Conservation (phyloP, 768 basidiomycete species). For the Russula ochroleuca region DNA sequence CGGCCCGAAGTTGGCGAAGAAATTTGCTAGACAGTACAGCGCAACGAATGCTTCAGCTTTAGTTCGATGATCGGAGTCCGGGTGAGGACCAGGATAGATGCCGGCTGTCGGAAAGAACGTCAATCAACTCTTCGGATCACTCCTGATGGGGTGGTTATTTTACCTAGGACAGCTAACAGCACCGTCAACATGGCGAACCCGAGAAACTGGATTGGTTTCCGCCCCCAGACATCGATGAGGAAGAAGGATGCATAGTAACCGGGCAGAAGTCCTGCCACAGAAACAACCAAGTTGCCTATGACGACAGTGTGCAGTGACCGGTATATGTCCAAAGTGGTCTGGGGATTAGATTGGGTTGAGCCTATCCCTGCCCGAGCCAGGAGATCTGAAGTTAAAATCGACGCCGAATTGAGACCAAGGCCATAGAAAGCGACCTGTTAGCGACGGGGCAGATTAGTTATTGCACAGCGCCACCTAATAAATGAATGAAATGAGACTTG, state of each 20-base stretch:
- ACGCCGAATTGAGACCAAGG: constrained; percentile 75
- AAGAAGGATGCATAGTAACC: constrained; percentile 66
- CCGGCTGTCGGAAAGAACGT: constrained; percentile 21
- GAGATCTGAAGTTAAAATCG: constrained; percentile 57
- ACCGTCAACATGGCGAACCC: constrained; percentile 65
- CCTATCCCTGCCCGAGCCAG: constrained; percentile 54
- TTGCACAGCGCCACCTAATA: background rate
- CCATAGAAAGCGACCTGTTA: constrained; percentile 83
- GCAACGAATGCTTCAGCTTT: constrained; percentile 37
- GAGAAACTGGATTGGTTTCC: constrained; percentile 76
- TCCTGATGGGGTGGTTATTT: constrained; percentile 29
- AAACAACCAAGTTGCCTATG: constrained; percentile 71
- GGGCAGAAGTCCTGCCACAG: constrained; percentile 74
- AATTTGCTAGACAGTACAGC: constrained; percentile 40
- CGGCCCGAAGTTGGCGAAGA: constrained; percentile 44
- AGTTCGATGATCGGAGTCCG: constrained; percentile 36
- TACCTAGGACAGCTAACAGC: constrained; percentile 66
- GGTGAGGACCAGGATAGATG: constrained; percentile 7
- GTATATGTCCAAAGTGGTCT: constrained; percentile 36
- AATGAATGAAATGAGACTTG: constrained; percentile 39
- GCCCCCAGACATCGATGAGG: constrained; percentile 72
- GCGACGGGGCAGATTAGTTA: background rate
- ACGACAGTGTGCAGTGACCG: constrained; percentile 57
- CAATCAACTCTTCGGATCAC: constrained; percentile 31
- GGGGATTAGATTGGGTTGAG: constrained; percentile 36